These are phyloP conservation scores for Jackrogersella minutella DNA, from an alignment of 495 filamentous ascomycete species.

Conservation along the genomic window DNA sequence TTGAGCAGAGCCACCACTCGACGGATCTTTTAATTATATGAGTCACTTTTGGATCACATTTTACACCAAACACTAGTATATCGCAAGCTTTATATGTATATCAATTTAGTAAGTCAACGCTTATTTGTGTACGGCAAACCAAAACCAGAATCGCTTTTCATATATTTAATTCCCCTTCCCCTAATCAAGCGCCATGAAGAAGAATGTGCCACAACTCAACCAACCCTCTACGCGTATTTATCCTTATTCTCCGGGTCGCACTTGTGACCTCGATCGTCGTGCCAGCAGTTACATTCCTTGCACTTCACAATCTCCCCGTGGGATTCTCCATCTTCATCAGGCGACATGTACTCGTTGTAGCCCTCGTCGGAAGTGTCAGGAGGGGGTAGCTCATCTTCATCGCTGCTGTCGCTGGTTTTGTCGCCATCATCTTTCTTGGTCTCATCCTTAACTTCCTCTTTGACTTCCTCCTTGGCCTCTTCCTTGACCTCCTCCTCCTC, in stretches of 20 bases:
- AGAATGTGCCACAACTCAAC: neutral
- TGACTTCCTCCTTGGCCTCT: neutral
- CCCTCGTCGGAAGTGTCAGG: neutral
- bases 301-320: conserved; percentile 5
- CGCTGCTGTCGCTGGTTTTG: neutral
- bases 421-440: neutral
- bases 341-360: neutral
- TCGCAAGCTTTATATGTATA: no score
- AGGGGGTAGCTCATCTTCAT: neutral
- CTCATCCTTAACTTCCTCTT: neutral
- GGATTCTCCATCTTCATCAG: neutral
- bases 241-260: conserved; percentile 21
- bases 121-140: neutral
- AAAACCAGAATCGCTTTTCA: neutral
- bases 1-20: no score
- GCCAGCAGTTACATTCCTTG: conserved; percentile 17
- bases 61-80: neutral
- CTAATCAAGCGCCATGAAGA: no score
- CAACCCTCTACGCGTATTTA: conserved; percentile 1
- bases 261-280: neutral
- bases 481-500: neutral
- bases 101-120: neutral
- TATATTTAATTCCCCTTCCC: neutral
- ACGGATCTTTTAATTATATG: no score
- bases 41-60: no score